phyloP scores from a whole-genome alignment of 1,284 basidiomycete species.

The Trametes hirsuta region DNA sequence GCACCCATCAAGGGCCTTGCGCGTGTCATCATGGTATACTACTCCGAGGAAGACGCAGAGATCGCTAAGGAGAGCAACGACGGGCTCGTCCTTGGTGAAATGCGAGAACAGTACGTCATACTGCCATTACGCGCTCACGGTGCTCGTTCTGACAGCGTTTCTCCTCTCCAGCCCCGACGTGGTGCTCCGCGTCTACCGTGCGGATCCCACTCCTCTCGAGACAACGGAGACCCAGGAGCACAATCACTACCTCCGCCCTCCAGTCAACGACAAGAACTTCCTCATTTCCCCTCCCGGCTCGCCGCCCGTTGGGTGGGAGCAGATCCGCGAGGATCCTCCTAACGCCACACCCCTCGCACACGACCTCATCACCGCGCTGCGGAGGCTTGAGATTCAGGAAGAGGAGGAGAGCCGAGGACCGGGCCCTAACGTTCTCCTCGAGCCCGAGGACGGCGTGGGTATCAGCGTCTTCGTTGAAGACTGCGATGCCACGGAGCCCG shows the following conservation, averaged over 20 bases:
- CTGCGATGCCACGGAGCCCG: slow-evolving; percentile 40
- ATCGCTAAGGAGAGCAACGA: slow-evolving; percentile 65
- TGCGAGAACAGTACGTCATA: slow-evolving; percentile 50
- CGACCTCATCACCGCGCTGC: slow-evolving; percentile 84
- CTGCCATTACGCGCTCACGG: slow-evolving; percentile 3
- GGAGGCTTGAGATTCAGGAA: slow-evolving; percentile 58
- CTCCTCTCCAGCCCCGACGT: slow-evolving; percentile 47
- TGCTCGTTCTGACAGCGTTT: slow-evolving; percentile 12
- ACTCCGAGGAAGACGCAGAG: slow-evolving; percentile 65
- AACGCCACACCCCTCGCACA: slow-evolving; percentile 87
- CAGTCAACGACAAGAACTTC: slow-evolving; percentile 89
- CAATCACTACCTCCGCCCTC: slow-evolving; percentile 72
- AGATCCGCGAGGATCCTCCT: slow-evolving; percentile 88
- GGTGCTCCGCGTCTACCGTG: slow-evolving; percentile 77
- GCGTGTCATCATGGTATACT: slow-evolving; percentile 82
- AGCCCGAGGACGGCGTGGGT: slow-evolving; percentile 69
- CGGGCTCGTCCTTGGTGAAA: slow-evolving; percentile 58
- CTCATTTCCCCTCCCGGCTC: slow-evolving; percentile 98
- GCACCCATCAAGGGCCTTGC: slow-evolving; percentile 82
- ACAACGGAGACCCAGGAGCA: slow-evolving; percentile 40
- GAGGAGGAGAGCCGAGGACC: slow-evolving; percentile 35
- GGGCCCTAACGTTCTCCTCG: slow-evolving; percentile 59
- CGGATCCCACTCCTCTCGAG: slow-evolving; percentile 71
- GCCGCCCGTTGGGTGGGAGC: slow-evolving; percentile 97
- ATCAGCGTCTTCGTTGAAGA: slow-evolving; percentile 78